Evolutionary conservation across 2,329 filamentous ascomycete genomes (phyloP), one percentile per base, ranked within the genome.

Genomic region (Monilinia laxa): DNA sequence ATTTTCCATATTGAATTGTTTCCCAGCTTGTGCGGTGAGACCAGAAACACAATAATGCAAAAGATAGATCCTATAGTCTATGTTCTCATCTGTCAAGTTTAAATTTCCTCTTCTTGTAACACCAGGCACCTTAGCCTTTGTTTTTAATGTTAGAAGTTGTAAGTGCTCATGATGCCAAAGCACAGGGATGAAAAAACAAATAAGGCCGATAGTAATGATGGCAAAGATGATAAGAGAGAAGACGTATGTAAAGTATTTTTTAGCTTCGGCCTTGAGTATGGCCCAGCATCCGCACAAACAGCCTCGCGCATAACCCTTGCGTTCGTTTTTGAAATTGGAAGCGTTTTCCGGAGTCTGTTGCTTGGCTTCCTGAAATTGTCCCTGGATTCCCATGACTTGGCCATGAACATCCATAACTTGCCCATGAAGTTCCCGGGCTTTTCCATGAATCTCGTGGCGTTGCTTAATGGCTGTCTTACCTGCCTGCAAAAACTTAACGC

Each of bases 11-110:
- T 25, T 38, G 12, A 62, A 40, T 14, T 40, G 31, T n/a, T 62
- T 5, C 1, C 51, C 45, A 20, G 45, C 45, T 20, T 4, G 35
- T 14, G 28, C 14, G 35, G 58, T 38, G 51, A 62, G 58, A 25
- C 58, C 58, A 12, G 31, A 38, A n/a, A 51, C 45, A 51, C 58
- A 62, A 6, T 62, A 62, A 25, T 62, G 58, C 45, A 62, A 25
- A 7, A 51, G n/a, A 62, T 51, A 51, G 14, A 62, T 38, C 5
- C 23, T 62, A 25, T 62, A 62, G 11, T 51, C 28, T 6, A 62
- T 45, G 14, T 14, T 62, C 31, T 51, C 31, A 23, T 12, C 9
- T 18, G 7, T 62, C 25, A 45, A n/a, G 25, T 52, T 52, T 23
- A 20, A 16, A 2, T 25, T 14, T 1, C 7, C 31, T 25, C 45